Base-by-base conservation (phyloP, 768 basidiomycete species). In the Panaeolus papilionaceus region DNA sequence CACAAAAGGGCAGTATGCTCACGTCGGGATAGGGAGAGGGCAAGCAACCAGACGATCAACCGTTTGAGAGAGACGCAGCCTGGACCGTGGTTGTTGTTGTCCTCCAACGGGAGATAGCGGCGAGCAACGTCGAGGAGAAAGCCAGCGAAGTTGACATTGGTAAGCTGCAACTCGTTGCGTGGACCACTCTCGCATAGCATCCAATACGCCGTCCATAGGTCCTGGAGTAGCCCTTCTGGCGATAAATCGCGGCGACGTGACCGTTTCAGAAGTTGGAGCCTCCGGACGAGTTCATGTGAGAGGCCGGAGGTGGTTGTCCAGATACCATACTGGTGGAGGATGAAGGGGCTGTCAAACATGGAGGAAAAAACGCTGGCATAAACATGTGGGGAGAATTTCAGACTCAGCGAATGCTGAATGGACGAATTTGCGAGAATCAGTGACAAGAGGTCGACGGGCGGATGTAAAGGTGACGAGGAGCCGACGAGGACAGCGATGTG, bases 111-210 rank as follows among this genome's bases (percentile, higher is more conserved):
- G 44, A 58, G 69, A 68, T 64, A 66, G 62, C 58, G 69, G 68
- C 54, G 54, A 33, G 78, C 75, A 11, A 83, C 70, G 12, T 71
- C 69, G 65, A 83, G 70, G 44, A 84, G 74, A 70, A 81, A 84
- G 20, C 69, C 70, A 8, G 80, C 68, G 69, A 88, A 82, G 38
- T 80, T 78, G 44, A 78, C 82, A 20, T 74, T 69, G 16, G 74
- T 72, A 10, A 90, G 79, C 28, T 88, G 84, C 26, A 68, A 72
- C 66, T 81, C 81, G 70, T 88, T 89, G 62, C 80, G 73, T 3
- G 79, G 80, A 42, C 82, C 81, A 70, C 84, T 85, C 73, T 92
- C 90, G 38, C 89, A 72, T n/a, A 87, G 72, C 85, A 91, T 89
- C 68, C 88, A 80, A 66, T 88, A 80, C 6, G 83, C 83, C 8